These are phyloP conservation scores for Chrysosporium keratinophilum DNA, from an alignment of 2,329 filamentous ascomycete genomes.

Conservation along the genomic window DNA sequence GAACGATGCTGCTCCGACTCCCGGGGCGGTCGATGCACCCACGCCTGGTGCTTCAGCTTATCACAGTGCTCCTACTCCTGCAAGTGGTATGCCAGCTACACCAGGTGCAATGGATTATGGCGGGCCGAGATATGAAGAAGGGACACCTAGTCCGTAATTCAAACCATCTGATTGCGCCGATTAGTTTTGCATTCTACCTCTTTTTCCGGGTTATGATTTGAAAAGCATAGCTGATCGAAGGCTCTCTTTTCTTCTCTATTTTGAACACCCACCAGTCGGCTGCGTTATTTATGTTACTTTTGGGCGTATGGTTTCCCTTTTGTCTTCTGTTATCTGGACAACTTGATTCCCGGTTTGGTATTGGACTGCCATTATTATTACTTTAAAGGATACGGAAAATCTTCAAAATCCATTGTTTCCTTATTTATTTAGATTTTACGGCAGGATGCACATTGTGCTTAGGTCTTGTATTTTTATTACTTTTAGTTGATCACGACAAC, in stretches of 20 bases:
- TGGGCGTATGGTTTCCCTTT: not conserved
- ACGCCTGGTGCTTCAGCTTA: slow-evolving; percentile 37
- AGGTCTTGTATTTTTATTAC: not conserved
- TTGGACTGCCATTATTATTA: not conserved
- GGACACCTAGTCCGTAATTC: slow-evolving; percentile 32
- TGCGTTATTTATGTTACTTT: not conserved
- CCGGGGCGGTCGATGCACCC: slow-evolving; percentile 38
- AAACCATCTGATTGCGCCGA: not conserved
- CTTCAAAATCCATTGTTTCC: not conserved
- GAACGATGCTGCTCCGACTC: slow-evolving; percentile 38
- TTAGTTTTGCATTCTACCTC: not conserved
- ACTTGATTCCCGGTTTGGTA: not conserved
- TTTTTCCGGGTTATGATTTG: not conserved
- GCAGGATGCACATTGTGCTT: not conserved
- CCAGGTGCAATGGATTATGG: slow-evolving; percentile 33
- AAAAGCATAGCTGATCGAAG: not conserved
- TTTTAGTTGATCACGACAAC: not conserved
- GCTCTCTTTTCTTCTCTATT: not conserved
- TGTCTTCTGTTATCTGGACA: too few relatives aligned
- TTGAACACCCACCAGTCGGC: not conserved
- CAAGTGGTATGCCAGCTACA: slow-evolving; percentile 29
- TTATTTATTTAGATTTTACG: slow-evolving; percentile 1
- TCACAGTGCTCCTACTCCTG: slow-evolving; percentile 41
- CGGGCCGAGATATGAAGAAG: slow-evolving; percentile 35
- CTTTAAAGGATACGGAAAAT: not conserved